These are phyloP conservation scores for Jasminum sambac DNA, from an alignment of 257 asterid genomes.

Conservation along the genomic window DNA sequence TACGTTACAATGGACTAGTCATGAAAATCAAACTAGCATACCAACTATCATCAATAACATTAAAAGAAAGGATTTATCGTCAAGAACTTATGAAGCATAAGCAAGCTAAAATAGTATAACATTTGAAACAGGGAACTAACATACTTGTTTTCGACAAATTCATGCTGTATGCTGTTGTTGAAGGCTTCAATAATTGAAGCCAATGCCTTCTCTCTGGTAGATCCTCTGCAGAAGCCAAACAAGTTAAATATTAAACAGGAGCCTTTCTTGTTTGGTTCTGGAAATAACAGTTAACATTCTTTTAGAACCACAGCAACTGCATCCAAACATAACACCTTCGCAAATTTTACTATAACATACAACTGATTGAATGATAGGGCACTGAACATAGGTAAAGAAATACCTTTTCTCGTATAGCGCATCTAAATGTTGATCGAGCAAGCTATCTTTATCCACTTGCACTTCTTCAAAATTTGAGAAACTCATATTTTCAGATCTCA, in stretches of 20 bases:
- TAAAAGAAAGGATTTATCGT: neutral
- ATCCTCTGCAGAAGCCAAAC: slow-evolving; percentile 56
- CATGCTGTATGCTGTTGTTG: slow-evolving; percentile 65
- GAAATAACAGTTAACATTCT: neutral
- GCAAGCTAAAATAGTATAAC: neutral
- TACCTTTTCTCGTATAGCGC: slow-evolving; percentile 94
- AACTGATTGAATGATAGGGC: slow-evolving; percentile 1
- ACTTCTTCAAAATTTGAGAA: slow-evolving; percentile 54
- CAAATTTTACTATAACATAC: neutral
- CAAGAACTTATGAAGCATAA: neutral
- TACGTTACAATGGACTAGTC: no score
- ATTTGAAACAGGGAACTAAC: slow-evolving; percentile 1
- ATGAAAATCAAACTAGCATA: no score
- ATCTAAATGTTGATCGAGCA: slow-evolving; percentile 78
- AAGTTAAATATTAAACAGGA: neutral
- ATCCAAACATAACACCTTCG: neutral
- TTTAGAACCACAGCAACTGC: neutral
- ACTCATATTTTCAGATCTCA: slow-evolving; percentile 40
- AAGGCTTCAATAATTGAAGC: slow-evolving; percentile 67
- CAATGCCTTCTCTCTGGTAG: slow-evolving; percentile 89
- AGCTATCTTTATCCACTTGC: slow-evolving; percentile 50
- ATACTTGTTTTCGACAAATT: slow-evolving; percentile 77
- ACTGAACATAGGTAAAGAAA: slow-evolving; percentile 5
- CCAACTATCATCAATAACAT: neutral
- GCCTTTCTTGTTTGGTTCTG: neutral